Evolutionary conservation across 169 alveolate species (phyloP), one percentile per base, ranked within the genome.

Genomic region (Sarcocystis neurona): DNA sequence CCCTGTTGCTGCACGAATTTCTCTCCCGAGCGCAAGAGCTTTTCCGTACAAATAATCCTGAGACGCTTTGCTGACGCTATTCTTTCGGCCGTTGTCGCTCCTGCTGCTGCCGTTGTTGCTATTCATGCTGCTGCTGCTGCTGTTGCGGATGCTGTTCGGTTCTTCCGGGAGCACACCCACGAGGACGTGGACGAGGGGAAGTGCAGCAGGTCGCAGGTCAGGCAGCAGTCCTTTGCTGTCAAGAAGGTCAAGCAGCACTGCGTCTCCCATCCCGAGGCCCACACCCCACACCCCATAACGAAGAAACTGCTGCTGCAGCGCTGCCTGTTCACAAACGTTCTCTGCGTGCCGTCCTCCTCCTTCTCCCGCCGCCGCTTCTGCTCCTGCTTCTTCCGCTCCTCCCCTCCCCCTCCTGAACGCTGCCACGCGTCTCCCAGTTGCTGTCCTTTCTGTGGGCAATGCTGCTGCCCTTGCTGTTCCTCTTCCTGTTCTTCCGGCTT

Each of bases 231-330:
- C 56, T 68, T 79, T 85, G 20, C 85, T 74, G 60, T 78, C 44
- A 47, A 92, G 89, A 46, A 92, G 91, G 56, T 88, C 92, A 79
- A 89, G 60, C 68, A 92, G 78, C 18, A 92, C 95, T 44, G 92
- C 75, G 85, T 93, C 95, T 0, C 95, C 95, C 87, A 93, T 91
- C 60, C 95, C 95, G 39, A 91, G 91, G 30, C 95, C 95, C 1
- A 70, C 93, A 8, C 87, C 92, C 32, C 87, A 47, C 48, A 90
- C 53, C 47, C 85, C 79, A 37, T 48, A 27, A 46, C 86, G 44
- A 37, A 50, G 53, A 34, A 68, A 72, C 50, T 15, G 78, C 10
- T 56, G 30, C 48, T 50, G 63, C n/a, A 85, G 90, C 39, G 60
- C 23, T 50, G 32, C 47, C 41, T 1, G 58, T 37, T 34, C 32